Evolutionary conservation across 805 yeast species (phyloP), one percentile per base, ranked within the genome.

Genomic region (Wickerhamomyces hampshirensis): DNA sequence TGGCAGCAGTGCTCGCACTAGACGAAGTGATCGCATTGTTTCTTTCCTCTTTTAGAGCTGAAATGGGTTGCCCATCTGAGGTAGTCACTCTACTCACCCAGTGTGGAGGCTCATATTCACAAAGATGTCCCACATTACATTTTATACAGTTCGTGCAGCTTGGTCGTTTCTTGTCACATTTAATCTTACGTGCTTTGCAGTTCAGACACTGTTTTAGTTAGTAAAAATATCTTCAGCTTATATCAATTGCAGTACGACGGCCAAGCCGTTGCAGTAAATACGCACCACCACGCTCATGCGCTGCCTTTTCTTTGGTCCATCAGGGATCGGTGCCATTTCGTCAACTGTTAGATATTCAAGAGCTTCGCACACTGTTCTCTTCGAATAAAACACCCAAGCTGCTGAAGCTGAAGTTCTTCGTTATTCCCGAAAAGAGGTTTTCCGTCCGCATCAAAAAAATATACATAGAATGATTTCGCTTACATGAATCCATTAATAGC

Each of bases 131-230:
- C 12, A 56, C 59, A 31, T 55, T 56, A 16, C 53, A 48, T 38
- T 53, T 57, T 15, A 50, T 30, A 46, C 70, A 65, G 31, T 54
- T 47, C 0, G 47, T 52, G 30, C 69, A 59, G 12, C 44, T 32
- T 0, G 75, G 75, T 13, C 55, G 51, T 6, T 52, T 49, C 42
- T 60, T 60, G 40, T 70, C 74, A 53, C 75, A 70, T 39, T 56
- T 59, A 40, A 62, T 61, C 47, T 64, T 65, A 18, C 67, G 48
- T 16, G 61, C 51, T 32, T 59, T 60, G 44, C 70, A 65, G n/a
- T 54, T 55, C 15, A 48, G 46, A 40, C 69, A 64, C 5, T 21
- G 24, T 21, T 21, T 11, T 21, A n/a, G n/a, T n/a, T 11, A 8
- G 24, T 21, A 11, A 8, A 8, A 21, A 11, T 21, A 7, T 21